A percentile compares a stretch with the other conserved stretches of the same genome.
Evolutionary conservation across 768 basidiomycete species (phyloP).

Genomic region (Crucibulum laeve): DNA sequence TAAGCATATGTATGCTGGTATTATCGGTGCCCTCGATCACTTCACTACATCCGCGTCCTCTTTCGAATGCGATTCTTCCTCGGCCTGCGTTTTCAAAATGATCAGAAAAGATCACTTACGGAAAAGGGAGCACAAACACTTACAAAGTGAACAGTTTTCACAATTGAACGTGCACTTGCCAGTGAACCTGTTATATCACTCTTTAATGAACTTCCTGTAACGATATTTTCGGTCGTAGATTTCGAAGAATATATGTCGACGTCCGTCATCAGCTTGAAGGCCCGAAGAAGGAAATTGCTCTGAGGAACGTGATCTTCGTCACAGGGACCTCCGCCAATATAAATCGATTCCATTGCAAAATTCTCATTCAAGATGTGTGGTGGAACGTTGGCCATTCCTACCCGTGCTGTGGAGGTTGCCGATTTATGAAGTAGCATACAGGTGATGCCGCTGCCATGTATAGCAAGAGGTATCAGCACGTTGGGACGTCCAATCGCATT

Average conservation of each 20-base stretch:
- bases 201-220: too few species aligned
- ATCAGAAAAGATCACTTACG: too few species aligned
- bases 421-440: conserved; percentile 14
- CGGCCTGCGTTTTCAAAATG: too few species aligned
- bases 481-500: conserved; percentile 3
- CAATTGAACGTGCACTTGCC: too few species aligned
- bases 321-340: background rate
- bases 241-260: too few species aligned
- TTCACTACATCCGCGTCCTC: too few species aligned
- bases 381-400: conserved; percentile 14
- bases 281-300: background rate
- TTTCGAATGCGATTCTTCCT: too few species aligned
- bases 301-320: background rate
- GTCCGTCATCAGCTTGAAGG: background rate
- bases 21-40: too few species aligned
- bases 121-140: too few species aligned
- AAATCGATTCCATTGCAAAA: background rate
- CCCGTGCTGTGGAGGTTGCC: conserved; percentile 7
- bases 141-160: background rate
- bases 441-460: conserved; percentile 14
- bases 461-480: conserved; percentile 8
- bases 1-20: too few species aligned
- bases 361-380: conserved; percentile 12
- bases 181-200: too few species aligned
- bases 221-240: too few species aligned